These are phyloP conservation scores for Letharia lupina DNA, from an alignment of 495 filamentous ascomycete genomes.

Conservation along the genomic window DNA sequence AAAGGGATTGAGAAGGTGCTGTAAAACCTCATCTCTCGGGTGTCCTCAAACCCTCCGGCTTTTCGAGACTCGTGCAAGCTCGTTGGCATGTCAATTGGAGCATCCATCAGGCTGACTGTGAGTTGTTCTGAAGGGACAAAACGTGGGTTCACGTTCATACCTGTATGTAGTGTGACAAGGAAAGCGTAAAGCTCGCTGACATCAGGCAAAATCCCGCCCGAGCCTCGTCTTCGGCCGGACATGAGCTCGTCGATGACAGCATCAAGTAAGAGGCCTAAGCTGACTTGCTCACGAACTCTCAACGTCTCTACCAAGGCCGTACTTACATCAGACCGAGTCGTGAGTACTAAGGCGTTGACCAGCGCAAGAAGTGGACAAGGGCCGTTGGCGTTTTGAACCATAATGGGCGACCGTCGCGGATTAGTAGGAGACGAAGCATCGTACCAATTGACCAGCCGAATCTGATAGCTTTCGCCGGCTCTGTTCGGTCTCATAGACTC, in stretches of 20 bases:
- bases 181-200: slow-evolving; percentile 81
- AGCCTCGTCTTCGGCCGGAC: slow-evolving; percentile 48
- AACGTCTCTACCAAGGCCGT: slow-evolving; percentile 71
- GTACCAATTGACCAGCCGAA: slow-evolving; percentile 59
- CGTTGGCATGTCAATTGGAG: slow-evolving; percentile 34
- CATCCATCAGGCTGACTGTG: slow-evolving; percentile 35
- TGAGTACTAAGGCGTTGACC: slow-evolving; percentile 83
- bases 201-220: slow-evolving; percentile 61
- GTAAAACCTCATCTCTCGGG: slow-evolving; percentile 77
- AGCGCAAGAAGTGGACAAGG: slow-evolving; percentile 90
- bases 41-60: slow-evolving; percentile 71
- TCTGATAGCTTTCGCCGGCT: slow-evolving; percentile 56
- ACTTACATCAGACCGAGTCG: slow-evolving; percentile 53
- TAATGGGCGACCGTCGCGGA: slow-evolving; percentile 57
- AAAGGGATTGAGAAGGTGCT: slow-evolving; percentile 78
- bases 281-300: slow-evolving; percentile 74
- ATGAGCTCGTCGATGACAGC: slow-evolving; percentile 75
- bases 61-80: slow-evolving; percentile 34
- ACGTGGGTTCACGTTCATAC: slow-evolving; percentile 96
- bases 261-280: slow-evolving; percentile 45
- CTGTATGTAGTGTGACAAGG: slow-evolving; percentile 81
- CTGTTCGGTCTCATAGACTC: slow-evolving; percentile 38
- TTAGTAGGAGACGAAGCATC: slow-evolving; percentile 38
- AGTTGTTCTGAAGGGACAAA: slow-evolving; percentile 50
- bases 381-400: slow-evolving; percentile 88